Evolutionary conservation across 2,329 filamentous ascomycete species (phyloP), one percentile per base, ranked within the genome.

Genomic region (Sclerotinia trifoliorum): DNA sequence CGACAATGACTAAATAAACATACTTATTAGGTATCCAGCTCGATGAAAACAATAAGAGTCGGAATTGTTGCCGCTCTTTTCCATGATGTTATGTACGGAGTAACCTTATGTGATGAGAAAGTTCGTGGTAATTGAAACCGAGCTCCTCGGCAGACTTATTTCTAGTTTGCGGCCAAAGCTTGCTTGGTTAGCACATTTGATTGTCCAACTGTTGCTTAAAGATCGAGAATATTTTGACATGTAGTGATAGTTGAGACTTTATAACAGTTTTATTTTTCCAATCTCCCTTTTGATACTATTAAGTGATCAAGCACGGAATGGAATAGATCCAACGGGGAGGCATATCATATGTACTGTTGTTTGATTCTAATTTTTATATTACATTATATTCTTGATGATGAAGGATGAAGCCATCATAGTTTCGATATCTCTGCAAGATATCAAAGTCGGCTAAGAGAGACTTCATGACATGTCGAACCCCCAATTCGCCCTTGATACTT

Each of bases 391-490:
- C 5, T 48, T 35, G 1, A 19, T 15, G 19, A n/a, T 17, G 32
- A 60, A 4, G 57, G 2, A 35, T 35, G 35, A 35, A 35, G 35
- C 13, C 21, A 15, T 66, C 29, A 66, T 66, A 73, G 52, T 69
- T 74, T 78, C 11, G 74, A 74, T 67, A 76, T 80, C 58, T 80
- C 77, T 1, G 77, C 75, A 65, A 80, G 55, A 88, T 88, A 74
- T 89, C 86, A 46, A 89, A 81, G 66, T 89, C 86, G 0, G 85
- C 86, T 63, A 90, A 76, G 35, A 89, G 75, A n/a, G 81, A 80
- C 77, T 85, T 86, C 81, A 89, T 83, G 10, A 89, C 85, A 77
- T 89, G 86, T 0, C 84, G 77, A 1, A 89, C 86, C 1, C 86
- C 86, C 42, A 83, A 78, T 75, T 89, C 86, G 15, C 87, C 86